Conservation (phyloP, 345 rosid genomes). For the Corymbia maculata region DNA sequence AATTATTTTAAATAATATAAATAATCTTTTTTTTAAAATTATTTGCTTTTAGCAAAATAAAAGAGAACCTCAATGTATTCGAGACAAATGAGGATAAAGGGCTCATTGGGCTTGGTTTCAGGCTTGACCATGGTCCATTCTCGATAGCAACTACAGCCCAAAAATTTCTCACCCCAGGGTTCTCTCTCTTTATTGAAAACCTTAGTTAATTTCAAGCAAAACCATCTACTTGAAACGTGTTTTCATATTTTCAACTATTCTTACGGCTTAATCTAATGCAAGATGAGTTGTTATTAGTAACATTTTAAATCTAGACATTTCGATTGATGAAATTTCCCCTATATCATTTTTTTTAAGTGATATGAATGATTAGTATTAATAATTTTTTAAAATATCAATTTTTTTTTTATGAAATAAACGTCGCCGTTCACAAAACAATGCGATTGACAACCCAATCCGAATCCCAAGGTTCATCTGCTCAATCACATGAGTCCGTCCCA, state of each 20-base stretch:
- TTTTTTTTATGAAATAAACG: background rate
- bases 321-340: background rate
- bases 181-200: background rate
- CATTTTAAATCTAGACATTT: background rate
- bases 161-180: background rate
- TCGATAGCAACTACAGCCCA: background rate
- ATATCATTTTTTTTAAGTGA: background rate
- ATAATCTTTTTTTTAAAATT: background rate
- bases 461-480: background rate
- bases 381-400: background rate
- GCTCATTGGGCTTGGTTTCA: background rate
- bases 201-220: background rate
- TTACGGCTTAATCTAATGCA: background rate
- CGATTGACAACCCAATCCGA: background rate
- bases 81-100: background rate
- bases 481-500: background rate
- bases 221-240: background rate
- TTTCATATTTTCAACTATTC: background rate
- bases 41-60: rapidly evolving
- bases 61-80: background rate
- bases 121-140: background rate
- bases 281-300: rapidly evolving
- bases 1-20: background rate
- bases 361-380: background rate
- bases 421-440: background rate